These are phyloP conservation scores for Aaosphaeria pasadenensis DNA, from an alignment of 2,329 filamentous ascomycete species.

Conservation along the genomic window DNA sequence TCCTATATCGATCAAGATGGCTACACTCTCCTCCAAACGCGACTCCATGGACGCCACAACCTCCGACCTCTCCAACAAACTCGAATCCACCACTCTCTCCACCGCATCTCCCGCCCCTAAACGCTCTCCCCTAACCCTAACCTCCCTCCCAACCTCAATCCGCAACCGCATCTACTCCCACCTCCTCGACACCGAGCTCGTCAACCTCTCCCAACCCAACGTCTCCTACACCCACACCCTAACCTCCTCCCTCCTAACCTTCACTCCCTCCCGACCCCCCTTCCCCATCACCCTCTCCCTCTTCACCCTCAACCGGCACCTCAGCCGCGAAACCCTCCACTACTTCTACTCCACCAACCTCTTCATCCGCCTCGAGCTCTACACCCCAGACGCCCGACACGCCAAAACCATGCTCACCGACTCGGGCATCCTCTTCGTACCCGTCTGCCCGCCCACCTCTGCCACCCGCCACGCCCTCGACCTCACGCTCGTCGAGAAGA, in stretches of 20 bases:
- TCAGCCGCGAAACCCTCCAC: constrained; percentile 16
- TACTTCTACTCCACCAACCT: constrained; percentile 34
- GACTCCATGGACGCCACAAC: constrained; percentile 31
- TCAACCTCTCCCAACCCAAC: constrained; percentile 23
- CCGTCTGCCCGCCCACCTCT: constrained; percentile 7
- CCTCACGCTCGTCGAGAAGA: constrained; percentile 25
- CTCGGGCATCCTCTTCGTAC: constrained; percentile 28
- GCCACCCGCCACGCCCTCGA: constrained; percentile 23
- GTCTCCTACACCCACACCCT: constrained; percentile 28
- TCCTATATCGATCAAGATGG: background rate
- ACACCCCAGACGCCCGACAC: constrained; percentile 23
- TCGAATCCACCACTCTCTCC: constrained; percentile 9
- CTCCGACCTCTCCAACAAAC: constrained; percentile 10
- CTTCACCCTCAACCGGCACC: constrained; percentile 24
- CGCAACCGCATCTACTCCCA: constrained; percentile 33
- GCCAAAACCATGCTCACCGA: constrained; percentile 30
- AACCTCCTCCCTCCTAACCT: constrained; percentile 16
- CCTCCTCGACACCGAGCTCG: constrained; percentile 32
- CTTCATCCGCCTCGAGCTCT: constrained; percentile 24
- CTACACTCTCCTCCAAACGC: constrained; percentile 11
- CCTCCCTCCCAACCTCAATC: constrained; percentile 23
- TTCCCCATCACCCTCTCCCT: constrained; percentile 23
- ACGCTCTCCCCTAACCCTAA: constrained; percentile 24
- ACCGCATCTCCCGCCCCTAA: constrained; percentile 2
- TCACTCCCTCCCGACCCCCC: constrained; percentile 24